Evolutionary conservation across 805 yeast species (phyloP).

Genomic region (Hanseniaspora occidentalis): DNA sequence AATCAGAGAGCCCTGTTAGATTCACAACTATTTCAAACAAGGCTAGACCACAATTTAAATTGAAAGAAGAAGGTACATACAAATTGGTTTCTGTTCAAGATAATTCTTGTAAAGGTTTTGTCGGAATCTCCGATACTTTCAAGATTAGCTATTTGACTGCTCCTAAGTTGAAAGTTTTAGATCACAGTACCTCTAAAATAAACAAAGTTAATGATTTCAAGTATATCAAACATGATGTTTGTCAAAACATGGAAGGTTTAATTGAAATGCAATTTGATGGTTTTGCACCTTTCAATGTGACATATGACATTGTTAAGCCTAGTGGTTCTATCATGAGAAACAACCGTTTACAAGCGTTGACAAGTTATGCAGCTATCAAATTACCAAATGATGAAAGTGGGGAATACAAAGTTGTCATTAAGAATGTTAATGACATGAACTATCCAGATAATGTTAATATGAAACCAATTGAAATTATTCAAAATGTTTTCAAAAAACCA

Average conservation of each 20-base stretch:
- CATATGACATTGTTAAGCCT: conserved; percentile 51
- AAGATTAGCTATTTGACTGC: conserved; percentile 32
- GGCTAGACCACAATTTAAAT: conserved; percentile 26
- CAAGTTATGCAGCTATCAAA: conserved; percentile 36
- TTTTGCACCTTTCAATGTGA: conserved; percentile 53
- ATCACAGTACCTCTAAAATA: conserved; percentile 16
- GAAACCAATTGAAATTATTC: conserved; percentile 29
- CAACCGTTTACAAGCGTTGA: conserved; percentile 36
- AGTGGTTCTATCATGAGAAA: conserved; percentile 30
- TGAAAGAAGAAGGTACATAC: conserved; percentile 36
- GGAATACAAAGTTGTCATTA: conserved; percentile 45
- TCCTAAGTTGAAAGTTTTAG: conserved; percentile 32
- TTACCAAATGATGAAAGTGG: conserved; percentile 42
- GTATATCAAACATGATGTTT: conserved; percentile 29
- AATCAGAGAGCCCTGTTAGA: conserved; percentile 5
- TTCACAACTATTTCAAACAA: conserved; percentile 15
- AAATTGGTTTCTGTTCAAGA: conserved; percentile 34
- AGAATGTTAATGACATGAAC: conserved; percentile 50
- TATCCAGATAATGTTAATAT: conserved; percentile 34
- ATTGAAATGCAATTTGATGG: conserved; percentile 44
- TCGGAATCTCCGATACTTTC: conserved; percentile 25
- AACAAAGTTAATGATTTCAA: conserved; percentile 13
- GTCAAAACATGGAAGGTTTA: conserved; percentile 36
- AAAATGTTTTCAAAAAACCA: conserved; percentile 54
- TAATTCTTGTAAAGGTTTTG: conserved; percentile 38